Conservation (phyloP, 495 filamentous ascomycete genomes). For the Neurospora sp. region DNA sequence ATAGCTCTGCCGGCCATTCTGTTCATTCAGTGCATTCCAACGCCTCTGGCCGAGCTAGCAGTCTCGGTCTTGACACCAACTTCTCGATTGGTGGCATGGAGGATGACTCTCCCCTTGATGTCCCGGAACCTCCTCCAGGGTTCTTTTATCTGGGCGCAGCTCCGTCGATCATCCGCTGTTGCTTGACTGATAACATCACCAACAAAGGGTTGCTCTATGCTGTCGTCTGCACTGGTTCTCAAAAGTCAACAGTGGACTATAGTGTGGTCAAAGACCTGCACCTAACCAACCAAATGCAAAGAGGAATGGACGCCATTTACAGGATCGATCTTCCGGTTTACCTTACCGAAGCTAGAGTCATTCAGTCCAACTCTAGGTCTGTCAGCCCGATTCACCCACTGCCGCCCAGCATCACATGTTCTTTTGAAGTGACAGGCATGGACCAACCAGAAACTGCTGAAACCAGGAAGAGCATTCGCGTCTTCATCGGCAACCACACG, state of each 20-base stretch:
- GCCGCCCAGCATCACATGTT: conserved; percentile 57
- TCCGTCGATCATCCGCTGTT: conserved; percentile 90
- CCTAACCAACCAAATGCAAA: conserved; percentile 54
- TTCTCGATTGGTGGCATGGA: conserved; percentile 53
- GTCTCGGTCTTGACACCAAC: conserved; percentile 66
- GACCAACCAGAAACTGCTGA: conserved; percentile 32
- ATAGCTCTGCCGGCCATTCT: conserved; percentile 82
- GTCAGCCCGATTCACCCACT: conserved; percentile 68
- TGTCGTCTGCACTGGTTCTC: conserved; percentile 84
- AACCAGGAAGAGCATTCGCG: conserved; percentile 53
- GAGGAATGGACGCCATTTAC: conserved; percentile 48
- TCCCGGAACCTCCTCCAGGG: conserved; percentile 66
- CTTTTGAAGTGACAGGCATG: conserved; percentile 60
- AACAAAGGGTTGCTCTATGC: conserved; percentile 83
- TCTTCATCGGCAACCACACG: conserved; percentile 80
- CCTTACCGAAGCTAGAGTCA: conserved; percentile 80
- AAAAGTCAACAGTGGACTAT: conserved; percentile 66
- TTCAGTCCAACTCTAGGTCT: conserved; percentile 61
- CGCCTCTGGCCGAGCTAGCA: conserved; percentile 70
- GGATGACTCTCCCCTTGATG: conserved; percentile 53
- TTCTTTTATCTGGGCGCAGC: conserved; percentile 76
- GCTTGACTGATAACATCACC: conserved; percentile 79
- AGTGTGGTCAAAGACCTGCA: conserved; percentile 63
- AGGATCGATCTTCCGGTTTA: conserved; percentile 72
- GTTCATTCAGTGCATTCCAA: conserved; percentile 54